Evolutionary conservation across 2,329 filamentous ascomycete genomes (phyloP).

Genomic region (Phialophora macrospora): DNA sequence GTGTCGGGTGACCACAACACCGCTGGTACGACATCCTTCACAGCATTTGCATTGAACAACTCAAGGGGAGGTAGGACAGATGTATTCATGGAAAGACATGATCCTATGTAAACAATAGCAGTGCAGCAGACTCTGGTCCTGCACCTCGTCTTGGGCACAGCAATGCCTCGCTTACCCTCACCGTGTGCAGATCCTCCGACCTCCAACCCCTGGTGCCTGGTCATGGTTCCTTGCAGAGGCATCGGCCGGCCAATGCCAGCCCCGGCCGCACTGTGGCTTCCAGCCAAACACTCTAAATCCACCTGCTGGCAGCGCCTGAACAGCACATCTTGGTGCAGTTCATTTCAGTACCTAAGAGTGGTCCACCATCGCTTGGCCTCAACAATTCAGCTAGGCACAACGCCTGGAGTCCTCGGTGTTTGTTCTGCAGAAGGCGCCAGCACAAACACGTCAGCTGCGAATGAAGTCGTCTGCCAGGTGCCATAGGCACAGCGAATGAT

Average conservation of each 20-base stretch:
- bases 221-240: slow-evolving; percentile 19
- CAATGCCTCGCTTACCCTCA: slow-evolving; percentile 17
- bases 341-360: neutral
- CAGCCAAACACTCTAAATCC: slow-evolving; percentile 9
- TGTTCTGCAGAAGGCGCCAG: neutral
- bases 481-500: slow-evolving; percentile 20
- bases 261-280: slow-evolving; percentile 13
- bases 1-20: slow-evolving; percentile 12
- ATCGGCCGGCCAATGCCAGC: neutral
- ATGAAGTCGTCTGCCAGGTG: slow-evolving; percentile 22
- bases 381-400: slow-evolving; percentile 2
- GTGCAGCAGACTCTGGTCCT: neutral
- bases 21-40: neutral
- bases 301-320: slow-evolving; percentile 1
- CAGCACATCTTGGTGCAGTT: slow-evolving; percentile 1
- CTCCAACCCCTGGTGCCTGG: slow-evolving; percentile 1
- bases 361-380: slow-evolving; percentile 9
- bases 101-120: too few species aligned
- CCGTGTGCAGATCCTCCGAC: slow-evolving; percentile 1
- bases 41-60: neutral
- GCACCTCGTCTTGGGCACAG: neutral
- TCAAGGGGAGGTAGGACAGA: neutral
- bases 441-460: slow-evolving; percentile 13
- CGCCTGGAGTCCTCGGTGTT: neutral
- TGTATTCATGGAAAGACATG: neutral